A percentile compares a stretch with the other conserved stretches of the same genome.
Conservation (phyloP, 1,284 basidiomycete genomes). For the Sanghuangporus weigelae region DNA sequence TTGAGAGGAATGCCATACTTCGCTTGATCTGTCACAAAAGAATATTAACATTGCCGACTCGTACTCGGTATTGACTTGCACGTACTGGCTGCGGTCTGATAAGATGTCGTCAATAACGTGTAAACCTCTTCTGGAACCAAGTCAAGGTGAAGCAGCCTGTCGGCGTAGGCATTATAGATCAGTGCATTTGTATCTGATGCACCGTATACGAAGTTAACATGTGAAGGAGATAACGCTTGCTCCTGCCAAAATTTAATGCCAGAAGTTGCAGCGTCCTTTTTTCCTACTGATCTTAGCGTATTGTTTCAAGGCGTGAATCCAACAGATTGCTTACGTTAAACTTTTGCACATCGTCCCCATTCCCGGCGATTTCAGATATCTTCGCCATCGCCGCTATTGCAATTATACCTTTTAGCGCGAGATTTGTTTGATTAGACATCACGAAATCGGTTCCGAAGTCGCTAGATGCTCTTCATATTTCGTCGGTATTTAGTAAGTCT, state of each 20-base stretch:
- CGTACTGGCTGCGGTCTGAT: background rate
- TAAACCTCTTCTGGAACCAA: constrained; percentile 23
- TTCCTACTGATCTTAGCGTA: background rate
- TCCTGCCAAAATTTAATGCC: constrained; percentile 17
- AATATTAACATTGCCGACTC: background rate
- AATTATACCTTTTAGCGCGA: constrained; percentile 72
- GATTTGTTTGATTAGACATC: constrained; percentile 65
- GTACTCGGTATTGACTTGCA: background rate
- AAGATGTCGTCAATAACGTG: constrained; percentile 3
- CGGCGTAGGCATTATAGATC: constrained; percentile 45
- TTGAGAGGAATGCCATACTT: constrained; percentile 11
- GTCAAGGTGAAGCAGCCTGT: constrained; percentile 30
- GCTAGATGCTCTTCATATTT: background rate
- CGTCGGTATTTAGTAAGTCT: no score
- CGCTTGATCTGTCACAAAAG: background rate
- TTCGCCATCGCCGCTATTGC: constrained; percentile 65
- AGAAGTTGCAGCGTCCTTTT: background rate
- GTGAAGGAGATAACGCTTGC: constrained; percentile 8
- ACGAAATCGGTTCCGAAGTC: constrained; percentile 23
- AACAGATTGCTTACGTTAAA: constrained; percentile 17
- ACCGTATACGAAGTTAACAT: constrained; percentile 26
- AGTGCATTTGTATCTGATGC: constrained; percentile 28
- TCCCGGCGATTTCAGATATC: constrained; percentile 33
- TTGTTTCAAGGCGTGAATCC: background rate
- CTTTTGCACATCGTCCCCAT: constrained; percentile 23